phyloP scores from a whole-genome alignment of 2,329 filamentous ascomycete species.

The Fusarium marasasianum region DNA sequence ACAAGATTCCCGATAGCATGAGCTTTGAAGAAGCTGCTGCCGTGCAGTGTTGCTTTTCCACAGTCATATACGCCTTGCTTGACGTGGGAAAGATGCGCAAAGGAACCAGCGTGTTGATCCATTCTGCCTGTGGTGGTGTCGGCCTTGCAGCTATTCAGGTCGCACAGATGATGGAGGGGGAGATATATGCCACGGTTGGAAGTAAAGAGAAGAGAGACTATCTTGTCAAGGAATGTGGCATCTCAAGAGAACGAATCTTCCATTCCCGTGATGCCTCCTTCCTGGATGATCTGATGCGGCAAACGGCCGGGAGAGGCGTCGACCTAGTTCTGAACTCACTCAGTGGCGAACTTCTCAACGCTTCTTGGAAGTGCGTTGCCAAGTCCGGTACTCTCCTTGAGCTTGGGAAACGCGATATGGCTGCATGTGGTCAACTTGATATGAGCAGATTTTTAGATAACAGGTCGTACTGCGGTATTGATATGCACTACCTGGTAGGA shows the following conservation, averaged over 20 bases:
- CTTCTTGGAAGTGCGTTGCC: slow-evolving; percentile 50
- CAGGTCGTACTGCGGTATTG: slow-evolving; percentile 25
- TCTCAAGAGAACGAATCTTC: slow-evolving; percentile 47
- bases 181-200: slow-evolving; percentile 35
- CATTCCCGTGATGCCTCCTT: slow-evolving; percentile 42
- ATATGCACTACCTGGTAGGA: slow-evolving; percentile 19
- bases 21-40: slow-evolving; percentile 48
- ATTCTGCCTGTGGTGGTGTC: slow-evolving; percentile 45
- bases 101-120: slow-evolving; percentile 49
- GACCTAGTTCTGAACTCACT: slow-evolving; percentile 50
- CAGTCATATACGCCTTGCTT: slow-evolving; percentile 40
- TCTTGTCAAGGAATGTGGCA: slow-evolving; percentile 39
- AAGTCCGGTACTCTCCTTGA: slow-evolving; percentile 49
- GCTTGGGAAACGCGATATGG: slow-evolving; percentile 47
- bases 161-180: slow-evolving; percentile 37
- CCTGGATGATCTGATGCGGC: slow-evolving; percentile 34
- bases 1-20: slow-evolving; percentile 49
- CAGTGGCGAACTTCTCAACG: slow-evolving; percentile 42
- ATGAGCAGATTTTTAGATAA: slow-evolving; percentile 32
- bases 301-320: slow-evolving; percentile 45
- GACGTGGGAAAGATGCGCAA: slow-evolving; percentile 41
- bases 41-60: slow-evolving; percentile 46
- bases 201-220: slow-evolving; percentile 44
- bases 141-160: slow-evolving; percentile 47
- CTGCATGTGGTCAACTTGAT: slow-evolving; percentile 1